phyloP scores from a whole-genome alignment of 2,329 filamentous ascomycete species.

The Aspergillus eucalypticola region DNA sequence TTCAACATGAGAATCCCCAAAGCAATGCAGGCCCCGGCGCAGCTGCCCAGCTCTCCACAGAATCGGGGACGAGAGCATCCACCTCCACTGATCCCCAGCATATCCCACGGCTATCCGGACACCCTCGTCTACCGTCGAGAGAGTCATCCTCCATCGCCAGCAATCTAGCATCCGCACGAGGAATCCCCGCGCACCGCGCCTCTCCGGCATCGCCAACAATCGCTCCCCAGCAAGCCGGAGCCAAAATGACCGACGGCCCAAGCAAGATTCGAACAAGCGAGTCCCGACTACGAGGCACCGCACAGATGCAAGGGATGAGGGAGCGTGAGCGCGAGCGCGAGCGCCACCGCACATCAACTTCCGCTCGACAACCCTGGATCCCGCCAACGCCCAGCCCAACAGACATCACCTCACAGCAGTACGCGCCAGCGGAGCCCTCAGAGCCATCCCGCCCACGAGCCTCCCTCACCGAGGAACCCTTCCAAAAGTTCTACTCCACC shows the following conservation, averaged over 20 bases:
- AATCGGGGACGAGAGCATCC: constrained; percentile 23
- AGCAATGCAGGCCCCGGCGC: constrained; percentile 18
- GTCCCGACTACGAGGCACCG: constrained; percentile 23
- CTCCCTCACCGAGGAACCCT: constrained; percentile 67
- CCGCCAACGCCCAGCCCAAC: constrained; percentile 37
- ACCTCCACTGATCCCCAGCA: constrained; percentile 37
- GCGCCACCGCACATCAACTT: constrained; percentile 25
- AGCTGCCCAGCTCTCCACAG: constrained; percentile 20
- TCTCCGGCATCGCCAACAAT: constrained; percentile 71
- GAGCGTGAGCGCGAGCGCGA: constrained; percentile 9
- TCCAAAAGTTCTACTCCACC: constrained; percentile 86
- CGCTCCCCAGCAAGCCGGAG: constrained; percentile 71
- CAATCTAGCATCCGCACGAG: constrained; percentile 81
- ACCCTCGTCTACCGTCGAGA: constrained; percentile 56
- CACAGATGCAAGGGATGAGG: constrained; percentile 22
- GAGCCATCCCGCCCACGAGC: constrained; percentile 25
- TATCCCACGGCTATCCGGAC: constrained; percentile 40
- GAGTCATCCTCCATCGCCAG: constrained; percentile 84
- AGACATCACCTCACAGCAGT: constrained; percentile 37
- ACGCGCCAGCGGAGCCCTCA: constrained; percentile 31
- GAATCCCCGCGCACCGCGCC: constrained; percentile 65
- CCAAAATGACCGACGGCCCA: constrained; percentile 63
- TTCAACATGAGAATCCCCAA: constrained; percentile 59
- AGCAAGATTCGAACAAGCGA: constrained; percentile 41
- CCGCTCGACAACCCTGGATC: constrained; percentile 35